phyloP scores from a whole-genome alignment of 2,329 filamentous ascomycete genomes.

The Hypoxylon sp. region DNA sequence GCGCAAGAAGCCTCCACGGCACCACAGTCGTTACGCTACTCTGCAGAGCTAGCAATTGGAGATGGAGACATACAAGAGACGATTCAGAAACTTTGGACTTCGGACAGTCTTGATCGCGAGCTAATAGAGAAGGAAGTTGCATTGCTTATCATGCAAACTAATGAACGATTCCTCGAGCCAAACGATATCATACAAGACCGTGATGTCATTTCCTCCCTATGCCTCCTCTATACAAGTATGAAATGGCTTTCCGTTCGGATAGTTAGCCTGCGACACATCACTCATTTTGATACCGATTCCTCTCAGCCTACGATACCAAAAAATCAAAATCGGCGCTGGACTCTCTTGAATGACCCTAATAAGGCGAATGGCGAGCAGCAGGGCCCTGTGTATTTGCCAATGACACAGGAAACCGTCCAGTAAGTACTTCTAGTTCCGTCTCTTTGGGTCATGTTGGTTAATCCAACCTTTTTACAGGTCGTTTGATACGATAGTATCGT shows the following conservation, averaged over 20 bases:
- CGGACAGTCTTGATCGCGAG: conserved; percentile 59
- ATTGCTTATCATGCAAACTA: conserved; percentile 64
- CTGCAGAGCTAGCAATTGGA: conserved; percentile 75
- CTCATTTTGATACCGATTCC: conserved; percentile 73
- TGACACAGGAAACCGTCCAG: conserved; percentile 85
- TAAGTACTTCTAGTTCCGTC: conserved; percentile 55
- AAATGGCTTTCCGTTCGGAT: conserved; percentile 94
- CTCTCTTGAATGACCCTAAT: conserved; percentile 72
- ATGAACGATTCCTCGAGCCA: conserved; percentile 70
- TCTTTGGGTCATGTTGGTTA: neutral
- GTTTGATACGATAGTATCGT: conserved; percentile 87
- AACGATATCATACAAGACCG: conserved; percentile 90
- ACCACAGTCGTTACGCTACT: conserved; percentile 69
- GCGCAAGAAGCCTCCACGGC: conserved; percentile 64
- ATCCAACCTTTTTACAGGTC: conserved; percentile 59
- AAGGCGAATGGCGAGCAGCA: conserved; percentile 66
- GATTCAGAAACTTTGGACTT: conserved; percentile 72
- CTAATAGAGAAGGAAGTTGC: conserved; percentile 71
- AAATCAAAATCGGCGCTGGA: conserved; percentile 80
- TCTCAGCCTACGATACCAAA: conserved; percentile 62
- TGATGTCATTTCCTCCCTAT: conserved; percentile 84
- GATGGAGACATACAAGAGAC: conserved; percentile 76
- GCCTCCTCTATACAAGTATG: conserved; percentile 95
- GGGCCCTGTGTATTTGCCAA: conserved; percentile 80
- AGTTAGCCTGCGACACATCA: conserved; percentile 82